Evolutionary conservation across 495 filamentous ascomycete species (phyloP).

Genomic region (Hyaloscypha bicolor): DNA sequence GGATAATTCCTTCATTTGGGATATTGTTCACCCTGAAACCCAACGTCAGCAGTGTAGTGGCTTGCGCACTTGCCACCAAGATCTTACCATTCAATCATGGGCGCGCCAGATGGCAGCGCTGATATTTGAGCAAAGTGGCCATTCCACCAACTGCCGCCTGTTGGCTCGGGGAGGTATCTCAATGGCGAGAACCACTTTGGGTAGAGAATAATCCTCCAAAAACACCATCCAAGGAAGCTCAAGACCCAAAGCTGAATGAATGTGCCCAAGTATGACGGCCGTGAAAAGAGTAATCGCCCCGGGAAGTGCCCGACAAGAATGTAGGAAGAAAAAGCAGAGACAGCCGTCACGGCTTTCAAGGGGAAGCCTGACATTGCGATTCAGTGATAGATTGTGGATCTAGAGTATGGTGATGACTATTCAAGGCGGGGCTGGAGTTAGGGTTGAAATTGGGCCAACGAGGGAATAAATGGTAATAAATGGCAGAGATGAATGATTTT

Average conservation of each 20-base stretch:
- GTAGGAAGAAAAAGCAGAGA: constrained; percentile 23
- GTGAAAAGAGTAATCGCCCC: constrained; percentile 25
- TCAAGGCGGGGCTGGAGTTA: not conserved
- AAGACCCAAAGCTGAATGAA: constrained; percentile 28
- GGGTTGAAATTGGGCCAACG: not conserved
- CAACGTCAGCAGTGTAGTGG: constrained; percentile 15
- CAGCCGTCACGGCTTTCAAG: constrained; percentile 18
- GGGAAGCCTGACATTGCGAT: constrained; percentile 22
- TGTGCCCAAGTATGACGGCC: constrained; percentile 29
- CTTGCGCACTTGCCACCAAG: not conserved
- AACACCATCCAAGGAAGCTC: constrained; percentile 31
- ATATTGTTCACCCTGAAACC: constrained; percentile 61
- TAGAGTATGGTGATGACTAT: not conserved
- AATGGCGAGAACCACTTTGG: constrained; percentile 75
- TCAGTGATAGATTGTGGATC: not conserved
- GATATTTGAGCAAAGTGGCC: constrained; percentile 62
- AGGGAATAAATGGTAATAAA: not conserved
- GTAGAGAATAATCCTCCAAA: constrained; percentile 64
- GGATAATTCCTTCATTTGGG: constrained; percentile 87
- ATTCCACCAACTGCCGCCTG: constrained; percentile 42
- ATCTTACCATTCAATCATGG: constrained; percentile 57
- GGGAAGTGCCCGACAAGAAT: constrained; percentile 19
- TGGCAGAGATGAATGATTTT: no score
- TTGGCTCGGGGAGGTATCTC: constrained; percentile 61
- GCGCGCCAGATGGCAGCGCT: constrained; percentile 59